Evolutionary conservation across 2,329 filamentous ascomycete species (phyloP).

Genomic region (Sporothrix pseudoabietina): DNA sequence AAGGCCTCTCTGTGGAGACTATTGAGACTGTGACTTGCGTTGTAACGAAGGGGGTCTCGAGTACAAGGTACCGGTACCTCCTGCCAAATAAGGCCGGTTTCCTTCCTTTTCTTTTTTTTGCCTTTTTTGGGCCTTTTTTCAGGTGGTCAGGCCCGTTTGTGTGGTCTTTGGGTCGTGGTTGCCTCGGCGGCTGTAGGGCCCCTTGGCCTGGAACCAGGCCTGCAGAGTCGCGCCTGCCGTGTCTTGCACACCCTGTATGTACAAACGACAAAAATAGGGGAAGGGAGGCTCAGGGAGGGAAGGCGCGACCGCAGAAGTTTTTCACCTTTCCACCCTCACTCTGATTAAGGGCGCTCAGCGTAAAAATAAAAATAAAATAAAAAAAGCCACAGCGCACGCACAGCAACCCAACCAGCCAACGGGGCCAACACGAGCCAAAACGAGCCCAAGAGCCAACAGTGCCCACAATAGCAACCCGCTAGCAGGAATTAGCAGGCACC

Average conservation of each 20-base stretch:
- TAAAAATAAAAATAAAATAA: background rate
- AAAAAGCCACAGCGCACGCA: background rate
- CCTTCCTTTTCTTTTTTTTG: background rate
- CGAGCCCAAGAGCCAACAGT: background rate
- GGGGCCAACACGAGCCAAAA: background rate
- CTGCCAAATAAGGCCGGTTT: background rate
- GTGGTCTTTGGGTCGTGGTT: slow-evolving; percentile 11
- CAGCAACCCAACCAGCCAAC: background rate
- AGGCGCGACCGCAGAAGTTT: slow-evolving; percentile 17
- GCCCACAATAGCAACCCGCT: slow-evolving; percentile 13
- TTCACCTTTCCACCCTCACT: background rate
- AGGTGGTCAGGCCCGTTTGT: background rate
- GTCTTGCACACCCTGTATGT: slow-evolving; percentile 14
- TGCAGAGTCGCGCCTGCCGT: slow-evolving; percentile 21
- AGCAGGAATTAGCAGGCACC: slow-evolving; percentile 25
- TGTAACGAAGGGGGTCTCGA: background rate
- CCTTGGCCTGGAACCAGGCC: background rate
- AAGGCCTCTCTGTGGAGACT: background rate
- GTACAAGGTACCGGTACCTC: slow-evolving; percentile 19
- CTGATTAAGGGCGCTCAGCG: slow-evolving; percentile 23
- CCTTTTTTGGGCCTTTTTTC: background rate
- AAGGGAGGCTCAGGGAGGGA: background rate
- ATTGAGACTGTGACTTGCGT: slow-evolving; percentile 1
- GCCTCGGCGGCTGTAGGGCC: slow-evolving; percentile 25
- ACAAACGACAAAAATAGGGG: slow-evolving; percentile 23